Evolutionary conservation across 306 rosid species (phyloP).

Genomic region (Cucumis cinereus): DNA sequence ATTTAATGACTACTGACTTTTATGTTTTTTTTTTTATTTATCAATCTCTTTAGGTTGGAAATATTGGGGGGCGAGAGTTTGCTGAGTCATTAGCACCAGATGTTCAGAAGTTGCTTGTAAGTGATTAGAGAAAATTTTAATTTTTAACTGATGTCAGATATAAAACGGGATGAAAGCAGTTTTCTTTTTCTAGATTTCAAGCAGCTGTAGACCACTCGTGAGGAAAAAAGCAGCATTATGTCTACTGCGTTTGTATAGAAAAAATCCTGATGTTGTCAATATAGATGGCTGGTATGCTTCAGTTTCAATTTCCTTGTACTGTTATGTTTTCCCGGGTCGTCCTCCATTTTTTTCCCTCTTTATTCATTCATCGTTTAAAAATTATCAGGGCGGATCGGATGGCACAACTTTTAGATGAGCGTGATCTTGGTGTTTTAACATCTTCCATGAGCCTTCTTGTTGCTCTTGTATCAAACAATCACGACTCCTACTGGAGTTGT

Average conservation of each 20-base stretch:
- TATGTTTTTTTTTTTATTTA: slow-evolving; percentile 11
- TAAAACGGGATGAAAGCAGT: slow-evolving; percentile 15
- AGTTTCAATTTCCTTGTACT: slow-evolving; percentile 17
- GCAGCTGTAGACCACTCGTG: slow-evolving; percentile 98
- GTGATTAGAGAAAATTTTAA: slow-evolving; percentile 14
- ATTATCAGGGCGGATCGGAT: slow-evolving; percentile 88
- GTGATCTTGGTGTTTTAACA: slow-evolving; percentile 96
- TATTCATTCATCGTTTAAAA: slow-evolving; percentile 8
- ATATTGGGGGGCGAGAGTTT: slow-evolving; percentile 99
- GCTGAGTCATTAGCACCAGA: slow-evolving; percentile 98
- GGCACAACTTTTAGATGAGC: slow-evolving; percentile 98
- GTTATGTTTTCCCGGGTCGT: slow-evolving; percentile 4
- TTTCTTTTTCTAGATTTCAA: slow-evolving; percentile 59
- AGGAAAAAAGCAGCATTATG: slow-evolving; percentile 96
- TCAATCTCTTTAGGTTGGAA: slow-evolving; percentile 67
- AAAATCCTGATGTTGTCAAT: slow-evolving; percentile 98
- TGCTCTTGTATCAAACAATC: slow-evolving; percentile 82
- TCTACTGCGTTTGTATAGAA: slow-evolving; percentile 88
- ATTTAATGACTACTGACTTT: neutral
- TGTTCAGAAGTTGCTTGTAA: slow-evolving; percentile 91
- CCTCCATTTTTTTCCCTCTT: slow-evolving; percentile 3
- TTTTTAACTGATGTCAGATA: slow-evolving; percentile 8
- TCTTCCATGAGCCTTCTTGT: slow-evolving; percentile 98
- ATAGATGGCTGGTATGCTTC: slow-evolving; percentile 89
- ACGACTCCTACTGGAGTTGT: slow-evolving; percentile 88